Percentiles rank a stretch among this genome's conserved stretches.
Conservation (phyloP, 768 basidiomycete genomes). For the Serendipita vermifera region DNA sequence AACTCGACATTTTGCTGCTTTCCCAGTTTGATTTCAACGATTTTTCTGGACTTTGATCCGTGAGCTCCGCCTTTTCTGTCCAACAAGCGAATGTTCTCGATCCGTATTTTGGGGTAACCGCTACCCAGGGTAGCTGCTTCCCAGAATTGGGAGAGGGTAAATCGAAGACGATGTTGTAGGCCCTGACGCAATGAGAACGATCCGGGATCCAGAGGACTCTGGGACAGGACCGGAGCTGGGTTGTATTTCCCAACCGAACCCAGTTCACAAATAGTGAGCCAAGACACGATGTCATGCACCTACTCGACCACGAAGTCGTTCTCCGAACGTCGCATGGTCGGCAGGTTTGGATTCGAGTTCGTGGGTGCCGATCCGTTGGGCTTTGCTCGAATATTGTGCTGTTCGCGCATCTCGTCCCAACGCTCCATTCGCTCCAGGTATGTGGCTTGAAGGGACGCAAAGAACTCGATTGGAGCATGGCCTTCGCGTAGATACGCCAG, state of each 20-base stretch:
- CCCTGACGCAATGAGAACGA: conserved; percentile 87
- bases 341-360: conserved; percentile 24
- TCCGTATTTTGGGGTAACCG: conserved; percentile 57
- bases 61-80: conserved; percentile 74
- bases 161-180: conserved; percentile 65
- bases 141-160: conserved; percentile 82
- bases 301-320: conserved; percentile 82
- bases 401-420: conserved; percentile 89
- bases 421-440: conserved; percentile 82
- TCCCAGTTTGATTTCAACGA: conserved; percentile 60
- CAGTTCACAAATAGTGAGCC: conserved; percentile 77
- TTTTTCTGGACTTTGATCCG: conserved; percentile 56
- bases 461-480: conserved; percentile 83
- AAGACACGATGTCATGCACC: conserved; percentile 80
- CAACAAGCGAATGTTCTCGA: conserved; percentile 75
- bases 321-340: conserved; percentile 85
- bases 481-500: conserved; percentile 56
- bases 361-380: conserved; percentile 9
- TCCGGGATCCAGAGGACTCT: conserved; percentile 64
- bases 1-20: conserved; percentile 65
- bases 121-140: conserved; percentile 75
- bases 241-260: conserved; percentile 71
- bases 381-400: conserved; percentile 28
- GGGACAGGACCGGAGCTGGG: conserved; percentile 66
- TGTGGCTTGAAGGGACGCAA: conserved; percentile 64